Evolutionary conservation across 768 basidiomycete genomes (phyloP), one percentile per base, ranked within the genome.

Genomic region (Russula olivacea): DNA sequence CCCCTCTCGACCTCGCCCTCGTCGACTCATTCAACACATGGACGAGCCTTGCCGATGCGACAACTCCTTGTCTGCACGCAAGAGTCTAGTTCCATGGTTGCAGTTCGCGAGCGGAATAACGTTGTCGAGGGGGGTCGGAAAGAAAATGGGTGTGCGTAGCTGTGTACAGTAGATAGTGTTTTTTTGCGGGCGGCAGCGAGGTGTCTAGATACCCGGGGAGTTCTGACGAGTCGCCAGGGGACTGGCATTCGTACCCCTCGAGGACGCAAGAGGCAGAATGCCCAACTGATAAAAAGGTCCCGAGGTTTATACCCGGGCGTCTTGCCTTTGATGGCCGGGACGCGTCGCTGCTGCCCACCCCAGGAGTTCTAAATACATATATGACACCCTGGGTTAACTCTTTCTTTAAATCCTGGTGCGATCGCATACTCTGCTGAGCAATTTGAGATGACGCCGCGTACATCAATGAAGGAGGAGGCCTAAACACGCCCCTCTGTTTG

Each of bases 171-270:
- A 6, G 12, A 38, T 43, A 45, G 19, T 45, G 43, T n/a, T n/a
- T n/a, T n/a, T 30, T 52, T 15, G 34, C 51, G 56, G 17, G 9
- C n/a, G 4, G 51, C 43, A 25, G 61, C 57, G 61, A 58, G 11
- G 61, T 19, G 36, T 58, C 43, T 15, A 63, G 61, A 63, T 47
- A 21, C n/a, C 61, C 56, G 61, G 61, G 56, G 61, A 63, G 61
- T 63, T 63, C 51, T 63, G 61, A 63, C 56, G 61, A 58, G 43
- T 58, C 15, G 43, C 56, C 30, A 36, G 61, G 17, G 61, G 61
- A 63, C 61, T 58, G 56, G 55, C 61, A 51, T 56, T 58, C 56
- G 61, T 63, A 63, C 56, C 14, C 61, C 61, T 63, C 14, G 50
- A 58, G 28, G 50, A 53, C 50, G 56, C 56, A 58, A 58, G 56